Base-by-base conservation (phyloP, 495 filamentous ascomycete species). In the Penicillium goetzii region DNA sequence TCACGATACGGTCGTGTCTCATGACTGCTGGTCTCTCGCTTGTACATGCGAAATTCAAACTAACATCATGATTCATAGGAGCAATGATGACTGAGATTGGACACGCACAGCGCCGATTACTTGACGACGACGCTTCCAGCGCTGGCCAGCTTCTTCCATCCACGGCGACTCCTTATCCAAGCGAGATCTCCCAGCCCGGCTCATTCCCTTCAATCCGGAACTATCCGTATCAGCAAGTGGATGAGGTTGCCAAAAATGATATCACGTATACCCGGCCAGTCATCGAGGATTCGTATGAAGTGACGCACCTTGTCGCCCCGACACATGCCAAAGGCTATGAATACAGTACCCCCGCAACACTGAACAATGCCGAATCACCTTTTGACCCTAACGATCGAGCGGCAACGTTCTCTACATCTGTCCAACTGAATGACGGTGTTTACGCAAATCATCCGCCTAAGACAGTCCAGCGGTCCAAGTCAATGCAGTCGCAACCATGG, bases 11-110 rank as follows among this genome's bases (percentile, higher is more conserved):
- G 23, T 51, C 32, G 50, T 64, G 49, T 43, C 17, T n/a, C 23
- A 8, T 49, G 52, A 43, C 23, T 57, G 36, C 34, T n/a, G 21
- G 25, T 14, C 36, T 14, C 10, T 30, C n/a, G 4, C 10, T 21
- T 9, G 14, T 14, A 8, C 17, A 2, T 21, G 5, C 0, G n/a
- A 38, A 38, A n/a, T 61, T 56, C 21, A 21, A 25, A 41, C 57
- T 66, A 32, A 63, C 23, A n/a, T 30, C 1, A 2, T 6, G n/a
- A 38, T n/a, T 9, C 38, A 32, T 53, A 72, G 78, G 74, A 0
- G 64, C 73, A 15, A 75, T 78, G 72, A 78, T 80, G 70, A 76
- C 63, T 9, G 76, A 81, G 28, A 78, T 80, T 36, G 75, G 71
- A 19, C 62, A 75, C 21, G 78, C 78, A 14, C 76, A 79, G 56